Conservation (phyloP, 228 moss, liverwort and hornwort genomes). For the Sphagnum fallax region DNA sequence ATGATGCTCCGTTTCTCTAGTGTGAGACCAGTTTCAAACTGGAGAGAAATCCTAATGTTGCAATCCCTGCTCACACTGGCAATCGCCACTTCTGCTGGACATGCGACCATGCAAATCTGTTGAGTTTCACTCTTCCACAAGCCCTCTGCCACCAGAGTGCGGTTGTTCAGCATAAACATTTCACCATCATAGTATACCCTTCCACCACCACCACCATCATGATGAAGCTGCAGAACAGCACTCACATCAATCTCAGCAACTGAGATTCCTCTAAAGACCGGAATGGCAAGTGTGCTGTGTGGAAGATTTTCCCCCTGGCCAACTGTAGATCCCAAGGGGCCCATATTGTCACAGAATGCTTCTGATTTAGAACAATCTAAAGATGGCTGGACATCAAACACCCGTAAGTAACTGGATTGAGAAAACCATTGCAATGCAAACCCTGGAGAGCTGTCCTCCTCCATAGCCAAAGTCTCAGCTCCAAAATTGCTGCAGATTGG, state of each 20-base stretch:
- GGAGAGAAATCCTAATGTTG: slow-evolving; percentile 4
- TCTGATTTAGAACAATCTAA: slow-evolving; percentile 1
- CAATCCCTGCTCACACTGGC: background rate
- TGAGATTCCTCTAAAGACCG: background rate
- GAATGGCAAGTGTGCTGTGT: background rate
- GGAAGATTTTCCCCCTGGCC: background rate
- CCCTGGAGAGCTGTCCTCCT: background rate
- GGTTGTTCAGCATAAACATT: slow-evolving; percentile 1
- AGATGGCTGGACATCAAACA: background rate
- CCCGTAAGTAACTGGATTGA: background rate
- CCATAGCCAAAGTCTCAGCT: background rate
- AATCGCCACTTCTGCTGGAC: slow-evolving; percentile 1
- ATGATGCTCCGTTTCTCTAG: background rate
- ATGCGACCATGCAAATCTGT: slow-evolving; percentile 5
- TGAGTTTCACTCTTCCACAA: background rate
- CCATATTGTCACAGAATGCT: slow-evolving; percentile 1
- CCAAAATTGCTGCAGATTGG: background rate
- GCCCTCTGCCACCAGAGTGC: slow-evolving; percentile 5
- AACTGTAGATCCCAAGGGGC: slow-evolving; percentile 1
- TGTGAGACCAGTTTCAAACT: slow-evolving; percentile 1
- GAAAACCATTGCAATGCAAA: background rate
- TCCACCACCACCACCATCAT: background rate
- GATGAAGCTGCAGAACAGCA: background rate
- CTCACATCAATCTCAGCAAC: background rate
- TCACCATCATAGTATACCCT: background rate